Evolutionary conservation across 371 early-diverging fungal species (phyloP), one percentile per base, ranked within the genome.

Genomic region (Blastocladiella emersonii): DNA sequence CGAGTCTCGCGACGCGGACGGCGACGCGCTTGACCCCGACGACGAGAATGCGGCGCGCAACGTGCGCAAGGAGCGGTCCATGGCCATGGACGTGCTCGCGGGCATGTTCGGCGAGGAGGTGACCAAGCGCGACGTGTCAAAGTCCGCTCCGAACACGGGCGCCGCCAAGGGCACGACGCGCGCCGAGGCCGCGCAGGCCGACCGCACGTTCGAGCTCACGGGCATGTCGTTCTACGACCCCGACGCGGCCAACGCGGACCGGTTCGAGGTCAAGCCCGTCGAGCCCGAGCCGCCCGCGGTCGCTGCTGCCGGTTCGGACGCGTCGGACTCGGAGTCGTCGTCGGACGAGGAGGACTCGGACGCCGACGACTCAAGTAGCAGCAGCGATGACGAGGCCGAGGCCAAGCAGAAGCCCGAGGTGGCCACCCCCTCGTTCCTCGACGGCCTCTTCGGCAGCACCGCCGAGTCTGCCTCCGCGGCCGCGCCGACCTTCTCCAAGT

Each of bases 171-270:
- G 23, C 23, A n/a, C 17, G 19, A 23, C 45, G 23, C 23, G 6
- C n/a, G 45, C 45, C 6, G 39, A 5, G 5, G 39, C 39, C 13
- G 45, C 45, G 19, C 45, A 17, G 8, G 45, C 19, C 19, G 45
- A 44, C 23, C 51, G 51, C 6, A 51, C 51, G 1, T 25, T 12
- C 30, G 30, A 51, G 51, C 30, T 51, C 10, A 51, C 51, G 30
- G 51, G 51, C 30, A 51, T 51, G 51, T 25, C 30, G 51, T 51
- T 51, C 51, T 51, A 51, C 30, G 51, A 51, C 51, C 51, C 51
- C 30, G 21, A 10, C 2, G 30, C 25, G 0, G 8, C 30, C 51
- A 17, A 51, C 30, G 30, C 25, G 13, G 51, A 12, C 10, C 10
- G 7, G 4, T 51, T 27, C 30, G 30, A 30, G 30, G 1, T 51